Percentiles rank a stretch among this genome's conserved stretches.
Conservation (phyloP, 2,329 filamentous ascomycete species). For the Hawksworthiomyces lignivorus region DNA sequence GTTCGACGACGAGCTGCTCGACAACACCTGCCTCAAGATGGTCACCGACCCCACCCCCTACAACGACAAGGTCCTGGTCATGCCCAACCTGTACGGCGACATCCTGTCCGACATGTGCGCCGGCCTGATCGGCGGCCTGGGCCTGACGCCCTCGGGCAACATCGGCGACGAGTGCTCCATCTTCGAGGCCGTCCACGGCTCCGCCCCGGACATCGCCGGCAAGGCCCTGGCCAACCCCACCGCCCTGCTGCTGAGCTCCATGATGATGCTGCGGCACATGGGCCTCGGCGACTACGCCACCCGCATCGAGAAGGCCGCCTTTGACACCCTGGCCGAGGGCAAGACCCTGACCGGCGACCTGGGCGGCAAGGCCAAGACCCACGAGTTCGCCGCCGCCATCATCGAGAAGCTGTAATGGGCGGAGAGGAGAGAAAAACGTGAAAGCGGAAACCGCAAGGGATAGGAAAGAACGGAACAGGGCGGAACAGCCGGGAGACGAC, state of each 20-base stretch:
- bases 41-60: constrained; percentile 92
- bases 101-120: constrained; percentile 99
- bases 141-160: constrained; percentile 95
- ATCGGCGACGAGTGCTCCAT: constrained; percentile 99
- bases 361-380: constrained; percentile 91
- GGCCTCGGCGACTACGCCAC: constrained; percentile 73
- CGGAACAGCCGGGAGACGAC: too few relatives aligned
- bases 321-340: constrained; percentile 90
- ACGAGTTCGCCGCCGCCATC: constrained; percentile 89
- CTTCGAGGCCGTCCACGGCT: constrained; percentile 94
- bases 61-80: constrained; percentile 98
- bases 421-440: constrained; percentile 9
- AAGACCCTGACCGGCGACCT: constrained; percentile 94
- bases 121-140: constrained; percentile 93
- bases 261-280: constrained; percentile 99
- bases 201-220: constrained; percentile 57
- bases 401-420: constrained; percentile 56
- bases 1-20: constrained; percentile 95
- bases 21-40: constrained; percentile 99
- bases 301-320: constrained; percentile 90
- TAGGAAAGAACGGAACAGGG: too few relatives aligned
- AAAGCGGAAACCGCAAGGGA: not conserved
- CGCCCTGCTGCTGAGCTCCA: constrained; percentile 85
- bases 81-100: constrained; percentile 98
- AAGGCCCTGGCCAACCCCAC: constrained; percentile 96